Conservation (phyloP, 2,329 filamentous ascomycete genomes). For the Harringtonia aguacate region DNA sequence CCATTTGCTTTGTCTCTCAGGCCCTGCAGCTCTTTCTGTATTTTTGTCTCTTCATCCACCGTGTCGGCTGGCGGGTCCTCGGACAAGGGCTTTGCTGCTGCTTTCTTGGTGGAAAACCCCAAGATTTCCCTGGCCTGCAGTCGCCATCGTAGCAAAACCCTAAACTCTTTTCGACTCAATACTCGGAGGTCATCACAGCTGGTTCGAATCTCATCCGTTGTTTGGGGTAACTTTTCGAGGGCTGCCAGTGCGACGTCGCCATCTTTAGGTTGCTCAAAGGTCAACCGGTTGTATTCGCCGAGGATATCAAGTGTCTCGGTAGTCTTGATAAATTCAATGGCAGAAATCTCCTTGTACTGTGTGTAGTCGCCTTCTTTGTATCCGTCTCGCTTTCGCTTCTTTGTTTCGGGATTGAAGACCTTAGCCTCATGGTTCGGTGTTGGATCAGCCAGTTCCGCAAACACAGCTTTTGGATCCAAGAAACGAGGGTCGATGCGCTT, state of each 20-base stretch:
- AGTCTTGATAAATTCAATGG: conserved; percentile 90
- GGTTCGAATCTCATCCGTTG: conserved; percentile 67
- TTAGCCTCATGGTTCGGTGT: conserved; percentile 94
- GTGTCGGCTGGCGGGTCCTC: conserved; percentile 72
- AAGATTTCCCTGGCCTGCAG: conserved; percentile 84
- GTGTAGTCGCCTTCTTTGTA: conserved; percentile 95
- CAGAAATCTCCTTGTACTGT: conserved; percentile 80
- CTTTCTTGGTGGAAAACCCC: conserved; percentile 70
- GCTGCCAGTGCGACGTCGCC: conserved; percentile 81
- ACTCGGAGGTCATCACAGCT: conserved; percentile 82
- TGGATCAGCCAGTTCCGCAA: conserved; percentile 78
- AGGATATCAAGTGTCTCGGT: conserved; percentile 88
- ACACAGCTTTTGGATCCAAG: conserved; percentile 79
- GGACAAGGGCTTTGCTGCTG: conserved; percentile 28
- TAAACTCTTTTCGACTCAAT: conserved; percentile 89
- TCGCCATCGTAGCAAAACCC: conserved; percentile 79
- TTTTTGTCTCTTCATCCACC: conserved; percentile 90
- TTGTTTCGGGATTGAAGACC: conserved; percentile 93
- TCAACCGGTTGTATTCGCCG: conserved; percentile 72
- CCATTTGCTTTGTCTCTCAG: conserved; percentile 69
- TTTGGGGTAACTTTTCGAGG: conserved; percentile 75
- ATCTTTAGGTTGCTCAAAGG: conserved; percentile 69
- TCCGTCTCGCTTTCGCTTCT: conserved; percentile 95
- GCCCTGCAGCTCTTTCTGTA: conserved; percentile 77
- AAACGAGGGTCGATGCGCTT: conserved; percentile 90